phyloP scores from a whole-genome alignment of 2,329 filamentous ascomycete genomes.

The Alternaria triticimaculans region DNA sequence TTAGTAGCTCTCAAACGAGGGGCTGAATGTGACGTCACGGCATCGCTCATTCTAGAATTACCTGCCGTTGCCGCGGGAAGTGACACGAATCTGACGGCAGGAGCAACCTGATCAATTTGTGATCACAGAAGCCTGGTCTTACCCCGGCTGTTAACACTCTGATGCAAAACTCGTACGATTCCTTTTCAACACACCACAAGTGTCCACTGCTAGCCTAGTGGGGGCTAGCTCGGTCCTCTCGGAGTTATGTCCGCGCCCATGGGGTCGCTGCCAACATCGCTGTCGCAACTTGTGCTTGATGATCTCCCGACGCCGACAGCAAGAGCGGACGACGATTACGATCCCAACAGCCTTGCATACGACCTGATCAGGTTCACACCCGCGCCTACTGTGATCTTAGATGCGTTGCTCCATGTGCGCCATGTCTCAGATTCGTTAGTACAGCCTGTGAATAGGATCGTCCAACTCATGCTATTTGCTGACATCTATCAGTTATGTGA shows the following conservation, averaged over 20 bases:
- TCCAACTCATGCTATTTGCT: not conserved
- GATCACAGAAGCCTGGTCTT: slow-evolving; percentile 18
- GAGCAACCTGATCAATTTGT: not conserved
- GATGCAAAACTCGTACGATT: slow-evolving; percentile 34
- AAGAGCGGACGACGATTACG: slow-evolving; percentile 9
- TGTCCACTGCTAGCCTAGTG: slow-evolving; percentile 11
- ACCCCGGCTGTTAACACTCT: slow-evolving; percentile 11
- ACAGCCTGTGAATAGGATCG: not conserved
- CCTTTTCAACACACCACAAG: slow-evolving; percentile 6
- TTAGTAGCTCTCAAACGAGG: not conserved
- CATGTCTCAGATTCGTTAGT: slow-evolving; percentile 52
- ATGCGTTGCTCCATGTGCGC: slow-evolving; percentile 61
- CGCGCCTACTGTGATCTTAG: slow-evolving; percentile 41
- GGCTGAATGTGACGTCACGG: slow-evolving; percentile 6
- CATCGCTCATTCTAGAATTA: not conserved
- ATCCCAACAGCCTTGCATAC: slow-evolving; percentile 14
- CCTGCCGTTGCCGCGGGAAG: not conserved
- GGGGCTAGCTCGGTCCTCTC: slow-evolving; percentile 12
- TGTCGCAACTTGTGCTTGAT: slow-evolving; percentile 11
- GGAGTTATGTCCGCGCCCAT: slow-evolving; percentile 22
- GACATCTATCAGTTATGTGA: slow-evolving; percentile 35
- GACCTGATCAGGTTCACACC: slow-evolving; percentile 52
- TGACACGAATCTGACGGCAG: not conserved
- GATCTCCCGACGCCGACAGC: slow-evolving; percentile 24
- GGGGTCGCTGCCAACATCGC: slow-evolving; percentile 10